Base-by-base conservation (phyloP, 345 rosid genomes). In the Linum usitatissimum region DNA sequence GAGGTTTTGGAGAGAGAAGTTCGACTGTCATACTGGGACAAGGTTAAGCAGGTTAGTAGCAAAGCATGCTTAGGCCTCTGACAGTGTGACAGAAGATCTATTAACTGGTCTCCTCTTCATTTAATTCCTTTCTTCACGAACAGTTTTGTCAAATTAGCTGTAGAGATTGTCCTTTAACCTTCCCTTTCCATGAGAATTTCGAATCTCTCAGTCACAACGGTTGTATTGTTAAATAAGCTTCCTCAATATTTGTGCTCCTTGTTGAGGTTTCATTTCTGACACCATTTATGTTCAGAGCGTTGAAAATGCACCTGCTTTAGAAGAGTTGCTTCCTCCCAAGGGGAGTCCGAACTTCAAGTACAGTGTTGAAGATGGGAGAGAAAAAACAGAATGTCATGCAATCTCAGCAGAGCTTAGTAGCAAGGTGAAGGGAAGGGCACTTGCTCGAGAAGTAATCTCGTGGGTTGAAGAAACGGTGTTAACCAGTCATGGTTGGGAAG, bases 1-100 rank as follows among this genome's bases (percentile, higher is more conserved):
- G 99, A 93, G 76, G 95, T 93, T 68, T 68, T 93, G 82, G 96
- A 93, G 78, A 86, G 99, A 78, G 99, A 93, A 87, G 80, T 86
- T 21, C 97, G 97, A 53, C 78, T 93, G 57, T 93, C 99, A 61
- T 93, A 93, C 73, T 93, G 99, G 99, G 99, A 93, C 66, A 90
- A 84, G 73, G 79, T 93, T 70, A 93, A 93, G 81, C 97, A 90
- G 96, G 99, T 93, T 79, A 53, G 55, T 28, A 45, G 40, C 60
- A 38, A 23, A 45, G 51, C 51, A 45, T 45, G 17, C 10, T 45
- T 17, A 1, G 51, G 17, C 10, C 51, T 15, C 45, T 19, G 55
- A 56, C 42, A 30, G 36, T 57, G 60, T 8, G 6, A 57, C 23
- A 19, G 60, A 19, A 21, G n/a, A 30, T 63, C 15, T 60, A 18